A percentile compares a stretch with the other conserved stretches of the same genome.
Evolutionary conservation across 2,329 filamentous ascomycete species (phyloP).

Genomic region (Xylogone sp.): DNA sequence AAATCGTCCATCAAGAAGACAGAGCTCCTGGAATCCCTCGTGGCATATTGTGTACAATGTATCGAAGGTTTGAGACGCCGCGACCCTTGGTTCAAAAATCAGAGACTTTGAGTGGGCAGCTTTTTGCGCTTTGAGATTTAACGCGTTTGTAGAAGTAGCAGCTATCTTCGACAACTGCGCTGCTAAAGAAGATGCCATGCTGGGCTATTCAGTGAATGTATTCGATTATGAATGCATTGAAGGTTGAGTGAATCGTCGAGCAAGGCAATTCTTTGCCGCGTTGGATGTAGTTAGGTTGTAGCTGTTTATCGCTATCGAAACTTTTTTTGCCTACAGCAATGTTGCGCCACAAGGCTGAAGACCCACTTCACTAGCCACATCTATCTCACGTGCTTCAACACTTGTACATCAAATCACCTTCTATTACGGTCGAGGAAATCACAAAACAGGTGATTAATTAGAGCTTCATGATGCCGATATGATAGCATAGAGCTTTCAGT

Average conservation of each 20-base stretch:
- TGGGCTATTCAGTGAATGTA: constrained; percentile 1
- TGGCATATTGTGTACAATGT: constrained; percentile 81
- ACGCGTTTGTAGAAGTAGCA: constrained; percentile 80
- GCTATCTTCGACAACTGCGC: constrained; percentile 93
- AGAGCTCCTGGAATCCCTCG: constrained; percentile 89
- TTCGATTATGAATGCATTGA: neutral
- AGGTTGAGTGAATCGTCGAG: neutral
- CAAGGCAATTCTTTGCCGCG: neutral
- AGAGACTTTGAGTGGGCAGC: constrained; percentile 89
- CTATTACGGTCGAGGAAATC: neutral
- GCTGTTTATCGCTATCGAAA: constrained; percentile 1
- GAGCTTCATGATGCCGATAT: neutral
- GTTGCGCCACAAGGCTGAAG: neutral
- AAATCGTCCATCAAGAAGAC: constrained; percentile 80
- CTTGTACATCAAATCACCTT: neutral
- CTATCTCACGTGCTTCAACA: neutral
- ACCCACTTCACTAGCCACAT: neutral
- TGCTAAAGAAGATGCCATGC: constrained; percentile 82
- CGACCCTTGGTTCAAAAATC: constrained; percentile 83
- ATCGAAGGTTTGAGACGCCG: constrained; percentile 85
- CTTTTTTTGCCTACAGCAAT: neutral
- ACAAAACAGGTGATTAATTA: neutral
- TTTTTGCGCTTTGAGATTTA: constrained; percentile 92
- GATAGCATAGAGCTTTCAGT: neutral
- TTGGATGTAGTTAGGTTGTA: neutral